A percentile compares a stretch with the other conserved stretches of the same genome.
phyloP scores from a whole-genome alignment of 1,139 yeast genomes.

The Candida pseudocylindracea region DNA sequence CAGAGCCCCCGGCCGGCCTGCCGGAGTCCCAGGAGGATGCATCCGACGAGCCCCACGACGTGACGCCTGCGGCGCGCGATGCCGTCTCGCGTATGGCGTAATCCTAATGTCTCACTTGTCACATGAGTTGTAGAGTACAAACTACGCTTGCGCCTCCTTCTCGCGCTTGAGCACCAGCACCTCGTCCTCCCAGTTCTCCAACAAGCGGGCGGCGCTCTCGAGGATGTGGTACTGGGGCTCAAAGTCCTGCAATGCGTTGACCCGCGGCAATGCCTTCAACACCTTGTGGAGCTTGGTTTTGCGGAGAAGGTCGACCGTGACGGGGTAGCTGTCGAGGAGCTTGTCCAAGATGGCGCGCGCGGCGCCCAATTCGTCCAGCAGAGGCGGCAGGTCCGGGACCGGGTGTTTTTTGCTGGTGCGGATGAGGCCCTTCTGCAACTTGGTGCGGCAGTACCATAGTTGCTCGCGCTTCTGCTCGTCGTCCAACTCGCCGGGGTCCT shows the following conservation, averaged over 20 bases:
- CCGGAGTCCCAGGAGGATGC: no score
- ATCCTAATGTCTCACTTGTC: no score
- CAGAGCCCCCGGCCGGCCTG: no score
- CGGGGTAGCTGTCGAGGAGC: constrained; percentile 20
- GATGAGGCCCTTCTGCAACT: constrained; percentile 20
- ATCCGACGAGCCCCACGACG: no score
- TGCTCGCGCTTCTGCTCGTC: constrained; percentile 19
- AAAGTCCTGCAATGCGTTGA: constrained; percentile 17
- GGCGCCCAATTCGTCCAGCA: constrained; percentile 31
- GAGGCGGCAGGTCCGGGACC: constrained; percentile 13
- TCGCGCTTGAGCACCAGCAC: constrained; percentile 15
- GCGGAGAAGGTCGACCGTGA: constrained; percentile 28
- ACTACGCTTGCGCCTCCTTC: constrained; percentile 6
- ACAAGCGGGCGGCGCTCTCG: constrained; percentile 18
- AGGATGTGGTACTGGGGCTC: constrained; percentile 22
- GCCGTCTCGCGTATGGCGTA: no score
- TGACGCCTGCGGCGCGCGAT: no score
- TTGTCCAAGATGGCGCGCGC: constrained; percentile 29
- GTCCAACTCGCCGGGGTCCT: background rate
- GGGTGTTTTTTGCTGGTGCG: constrained; percentile 9
- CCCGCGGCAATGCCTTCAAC: constrained; percentile 21
- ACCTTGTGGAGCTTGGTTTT: constrained; percentile 33
- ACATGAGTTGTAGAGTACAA: no score
- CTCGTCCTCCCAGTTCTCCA: constrained; percentile 20
- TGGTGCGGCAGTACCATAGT: constrained; percentile 23